phyloP scores from a whole-genome alignment of 495 filamentous ascomycete species.

The Aspergillus sparsus region DNA sequence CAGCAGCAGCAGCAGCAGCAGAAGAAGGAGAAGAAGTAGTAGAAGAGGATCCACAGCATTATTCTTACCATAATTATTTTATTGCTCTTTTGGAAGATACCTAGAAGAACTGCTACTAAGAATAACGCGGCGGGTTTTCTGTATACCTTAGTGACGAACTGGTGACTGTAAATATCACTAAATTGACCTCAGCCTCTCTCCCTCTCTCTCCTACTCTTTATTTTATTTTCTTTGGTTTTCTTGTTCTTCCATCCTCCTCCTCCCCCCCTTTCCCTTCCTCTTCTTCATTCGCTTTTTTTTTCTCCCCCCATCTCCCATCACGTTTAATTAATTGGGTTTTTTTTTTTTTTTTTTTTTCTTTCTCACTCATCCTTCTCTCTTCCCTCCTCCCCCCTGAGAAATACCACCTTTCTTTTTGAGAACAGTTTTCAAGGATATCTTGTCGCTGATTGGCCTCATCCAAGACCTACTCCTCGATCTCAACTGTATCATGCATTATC shows the following conservation, averaged over 20 bases:
- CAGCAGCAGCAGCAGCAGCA: too few species aligned
- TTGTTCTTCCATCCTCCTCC: neutral
- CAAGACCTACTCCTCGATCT: constrained; percentile 13
- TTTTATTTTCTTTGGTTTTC: neutral
- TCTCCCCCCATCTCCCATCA: neutral
- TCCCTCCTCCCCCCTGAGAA: constrained; percentile 18
- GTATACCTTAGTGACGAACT: neutral
- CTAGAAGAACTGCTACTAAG: neutral
- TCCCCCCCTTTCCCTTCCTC: constrained; percentile 10
- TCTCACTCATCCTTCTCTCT: constrained; percentile 20
- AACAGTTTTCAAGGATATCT: constrained; percentile 18
- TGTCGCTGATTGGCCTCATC: constrained; percentile 12
- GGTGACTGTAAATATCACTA: neutral
- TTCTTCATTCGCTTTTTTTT: constrained; percentile 16
- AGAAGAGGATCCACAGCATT: neutral
- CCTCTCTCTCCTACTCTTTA: constrained; percentile 7
- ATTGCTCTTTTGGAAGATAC: neutral
- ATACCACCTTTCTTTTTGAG: constrained; percentile 20
- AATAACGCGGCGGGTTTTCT: constrained; percentile 4
- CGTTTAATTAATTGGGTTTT: neutral
- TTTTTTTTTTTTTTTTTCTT: constrained; percentile 14
- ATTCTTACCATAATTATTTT: neutral
- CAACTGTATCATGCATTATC: constrained; percentile 40
- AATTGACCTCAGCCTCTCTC: neutral
- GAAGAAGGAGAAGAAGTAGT: too few species aligned